A percentile compares a stretch with the other conserved stretches of the same genome.
Conservation (phyloP, 306 rosid species). For the Ochetophila trinervis region DNA sequence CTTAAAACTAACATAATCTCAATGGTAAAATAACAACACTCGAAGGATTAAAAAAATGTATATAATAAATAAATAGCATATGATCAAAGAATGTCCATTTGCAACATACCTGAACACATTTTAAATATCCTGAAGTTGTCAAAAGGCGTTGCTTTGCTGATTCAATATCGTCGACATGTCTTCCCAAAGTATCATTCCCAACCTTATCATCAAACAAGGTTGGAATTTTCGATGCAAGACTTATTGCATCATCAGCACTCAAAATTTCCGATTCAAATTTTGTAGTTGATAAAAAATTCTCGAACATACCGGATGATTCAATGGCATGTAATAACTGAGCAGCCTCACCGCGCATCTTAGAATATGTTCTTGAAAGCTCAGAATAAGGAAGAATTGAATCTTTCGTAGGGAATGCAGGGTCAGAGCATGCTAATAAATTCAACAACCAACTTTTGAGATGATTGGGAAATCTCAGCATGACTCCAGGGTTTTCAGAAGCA, state of each 20-base stretch:
- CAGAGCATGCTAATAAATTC: conserved; percentile 76
- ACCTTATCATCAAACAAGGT: conserved; percentile 39
- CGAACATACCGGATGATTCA: conserved; percentile 50
- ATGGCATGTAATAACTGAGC: conserved; percentile 60
- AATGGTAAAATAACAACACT: too few species aligned
- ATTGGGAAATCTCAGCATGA: conserved; percentile 43
- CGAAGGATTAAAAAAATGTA: too few species aligned
- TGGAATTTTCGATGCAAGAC: conserved; percentile 81
- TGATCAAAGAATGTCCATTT: conserved; percentile 5
- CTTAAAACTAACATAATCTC: too few species aligned
- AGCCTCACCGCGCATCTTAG: conserved; percentile 90
- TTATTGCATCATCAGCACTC: conserved; percentile 79
- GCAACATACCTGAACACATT: conserved; percentile 89
- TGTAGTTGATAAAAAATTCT: conserved; percentile 40
- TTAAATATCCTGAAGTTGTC: conserved; percentile 89
- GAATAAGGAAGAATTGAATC: conserved; percentile 75
- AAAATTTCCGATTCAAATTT: conserved; percentile 62
- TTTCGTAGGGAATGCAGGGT: conserved; percentile 87
- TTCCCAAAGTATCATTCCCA: conserved; percentile 46
- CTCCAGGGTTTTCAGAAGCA: conserved; percentile 30
- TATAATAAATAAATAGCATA: too few species aligned
- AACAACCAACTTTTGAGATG: conserved; percentile 60
- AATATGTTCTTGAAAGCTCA: conserved; percentile 90
- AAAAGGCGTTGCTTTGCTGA: conserved; percentile 81
- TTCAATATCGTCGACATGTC: conserved; percentile 66